Base-by-base conservation (phyloP, 1,284 basidiomycete species). In the Malassezia sympodialis region DNA sequence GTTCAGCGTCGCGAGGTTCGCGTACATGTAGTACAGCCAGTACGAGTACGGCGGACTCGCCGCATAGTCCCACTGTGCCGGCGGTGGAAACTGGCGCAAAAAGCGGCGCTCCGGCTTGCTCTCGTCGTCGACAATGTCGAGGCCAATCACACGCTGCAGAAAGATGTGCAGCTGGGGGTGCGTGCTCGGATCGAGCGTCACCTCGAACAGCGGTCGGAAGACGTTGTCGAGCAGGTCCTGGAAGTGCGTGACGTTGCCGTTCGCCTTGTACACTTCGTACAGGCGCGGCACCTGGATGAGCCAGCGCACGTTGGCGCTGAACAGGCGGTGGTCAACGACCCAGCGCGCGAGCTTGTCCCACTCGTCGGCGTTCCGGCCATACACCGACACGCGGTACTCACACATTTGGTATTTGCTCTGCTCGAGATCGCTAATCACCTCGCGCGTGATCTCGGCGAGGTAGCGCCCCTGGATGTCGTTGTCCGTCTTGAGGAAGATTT, bases 331-430 rank as follows among this genome's bases (percentile, higher is more conserved):
- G 72, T 88, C 82, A 69, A 96, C 84, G 49, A 98, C 84, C 94
- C 94, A 99, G 78, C 85, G 85, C 7, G 94, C 93, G 5, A 99
- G 80, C 73, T 96, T 96, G 79, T 98, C 94, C 94, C 94, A 99
- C 77, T 99, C 94, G 59, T 84, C 72, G 37, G 75, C 55, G 54
- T 76, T 79, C 6, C 48, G 83, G 8, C 91, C 94, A 67, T 98
- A 99, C 65, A 99, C 89, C 55, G 88, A 93, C 59, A 98, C 81
- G 8, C 94, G 83, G 86, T 94, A 99, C 78, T 99, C 87, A 82
- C 74, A 59, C 63, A 61, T 61, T 80, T 98, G 93, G 69, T 99
- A 99, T 77, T 99, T 99, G 80, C 87, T 91, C 76, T 93, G 88
- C 76, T 96, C 90, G 32, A 96, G 76, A 81, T 98, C 94, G 27